Conservation (phyloP, 768 basidiomycete species). For the Pulveroboletus sp. region DNA sequence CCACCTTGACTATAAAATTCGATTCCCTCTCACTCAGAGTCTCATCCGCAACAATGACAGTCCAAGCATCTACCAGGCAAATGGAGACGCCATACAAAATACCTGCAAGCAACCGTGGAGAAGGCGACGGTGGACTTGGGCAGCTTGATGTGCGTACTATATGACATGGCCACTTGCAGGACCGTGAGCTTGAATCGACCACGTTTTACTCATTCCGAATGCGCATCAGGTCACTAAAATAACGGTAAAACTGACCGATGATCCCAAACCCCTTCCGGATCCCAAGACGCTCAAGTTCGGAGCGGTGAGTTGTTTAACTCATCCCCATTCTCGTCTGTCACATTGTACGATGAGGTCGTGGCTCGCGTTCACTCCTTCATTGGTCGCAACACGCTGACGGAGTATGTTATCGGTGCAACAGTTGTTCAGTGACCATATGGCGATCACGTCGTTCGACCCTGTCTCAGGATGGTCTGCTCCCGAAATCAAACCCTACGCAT, state of each 20-base stretch:
- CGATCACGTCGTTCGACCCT: constrained; percentile 61
- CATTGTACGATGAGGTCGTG: not conserved
- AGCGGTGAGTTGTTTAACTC: constrained; percentile 37
- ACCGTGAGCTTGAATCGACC: not conserved
- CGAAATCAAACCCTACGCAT: constrained; percentile 69
- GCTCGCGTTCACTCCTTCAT: not conserved
- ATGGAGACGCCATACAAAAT: constrained; percentile 2
- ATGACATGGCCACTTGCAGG: not conserved
- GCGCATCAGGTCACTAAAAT: constrained; percentile 54
- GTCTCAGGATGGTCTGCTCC: constrained; percentile 66
- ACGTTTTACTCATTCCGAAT: too few relatives aligned
- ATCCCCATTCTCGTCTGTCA: not conserved
- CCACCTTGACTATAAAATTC: too few relatives aligned
- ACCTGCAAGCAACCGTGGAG: not conserved
- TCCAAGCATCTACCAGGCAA: not conserved
- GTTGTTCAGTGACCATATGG: constrained; percentile 80
- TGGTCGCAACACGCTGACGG: not conserved
- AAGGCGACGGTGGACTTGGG: not conserved
- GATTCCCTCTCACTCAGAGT: too few relatives aligned
- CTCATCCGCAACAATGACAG: constrained; percentile 3
- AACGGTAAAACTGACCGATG: constrained; percentile 41
- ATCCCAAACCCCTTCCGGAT: constrained; percentile 50
- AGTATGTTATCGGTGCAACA: constrained; percentile 16
- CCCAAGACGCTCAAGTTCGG: constrained; percentile 55
- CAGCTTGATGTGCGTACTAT: constrained; percentile 22